phyloP scores from a whole-genome alignment of 2,329 filamentous ascomycete species.

The Lecanicillium sp. region DNA sequence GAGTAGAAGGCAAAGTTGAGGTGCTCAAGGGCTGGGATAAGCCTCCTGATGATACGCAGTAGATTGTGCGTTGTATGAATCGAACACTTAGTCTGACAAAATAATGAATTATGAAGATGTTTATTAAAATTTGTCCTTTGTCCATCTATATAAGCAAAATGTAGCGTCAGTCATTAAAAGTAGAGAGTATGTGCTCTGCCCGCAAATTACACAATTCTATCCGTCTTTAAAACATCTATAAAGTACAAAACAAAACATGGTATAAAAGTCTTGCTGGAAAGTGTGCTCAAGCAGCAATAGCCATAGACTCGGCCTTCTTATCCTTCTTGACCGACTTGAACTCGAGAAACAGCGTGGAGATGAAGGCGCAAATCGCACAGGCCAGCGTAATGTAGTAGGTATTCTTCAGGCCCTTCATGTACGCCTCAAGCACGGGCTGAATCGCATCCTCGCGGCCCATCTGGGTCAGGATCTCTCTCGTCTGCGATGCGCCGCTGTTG shows the following conservation, averaged over 20 bases:
- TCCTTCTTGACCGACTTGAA: conserved; percentile 48
- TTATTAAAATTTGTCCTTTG: no score
- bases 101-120: background rate
- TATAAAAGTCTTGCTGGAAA: background rate
- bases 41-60: conserved; percentile 34
- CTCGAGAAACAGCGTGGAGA: conserved; percentile 33
- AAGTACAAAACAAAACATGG: no score
- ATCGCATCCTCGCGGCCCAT: conserved; percentile 34
- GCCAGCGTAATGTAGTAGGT: conserved; percentile 46
- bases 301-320: conserved; percentile 18
- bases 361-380: conserved; percentile 37
- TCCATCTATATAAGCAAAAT: no score
- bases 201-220: no score
- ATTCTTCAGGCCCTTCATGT: conserved; percentile 40
- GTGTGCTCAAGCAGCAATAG: conserved; percentile 13
- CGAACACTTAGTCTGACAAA: background rate
- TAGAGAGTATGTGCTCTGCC: no score
- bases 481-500: conserved; percentile 44
- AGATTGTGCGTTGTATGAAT: no score
- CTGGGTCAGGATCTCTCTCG: conserved; percentile 32
- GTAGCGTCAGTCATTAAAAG: no score
- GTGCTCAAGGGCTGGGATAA: conserved; percentile 23
- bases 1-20: conserved; percentile 9
- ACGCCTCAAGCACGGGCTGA: conserved; percentile 36
- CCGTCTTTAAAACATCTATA: no score